A percentile compares a stretch with the other conserved stretches of the same genome.
Evolutionary conservation across 139 green algal genomes (phyloP).

Genomic region (Dunaliella sp.): DNA sequence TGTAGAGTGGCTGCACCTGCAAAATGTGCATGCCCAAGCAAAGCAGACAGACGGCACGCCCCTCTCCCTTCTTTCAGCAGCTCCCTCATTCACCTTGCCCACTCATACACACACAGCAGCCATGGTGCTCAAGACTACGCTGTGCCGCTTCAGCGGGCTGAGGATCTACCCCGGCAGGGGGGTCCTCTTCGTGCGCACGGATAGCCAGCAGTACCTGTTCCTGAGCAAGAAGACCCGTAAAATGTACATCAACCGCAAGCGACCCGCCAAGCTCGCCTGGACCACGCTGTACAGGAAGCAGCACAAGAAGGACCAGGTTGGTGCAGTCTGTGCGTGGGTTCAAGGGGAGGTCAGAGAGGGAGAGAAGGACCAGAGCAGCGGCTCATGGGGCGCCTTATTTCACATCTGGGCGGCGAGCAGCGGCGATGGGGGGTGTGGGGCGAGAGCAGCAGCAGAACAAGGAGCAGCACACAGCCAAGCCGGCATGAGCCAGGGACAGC

Average conservation of each 20-base stretch:
- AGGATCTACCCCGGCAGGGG: constrained; percentile 96
- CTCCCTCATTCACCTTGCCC: background rate
- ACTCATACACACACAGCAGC: constrained; percentile 23
- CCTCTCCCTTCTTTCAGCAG: too few species aligned
- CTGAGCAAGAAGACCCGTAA: constrained; percentile 91
- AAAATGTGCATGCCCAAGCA: too few species aligned
- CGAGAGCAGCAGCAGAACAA: too few species aligned
- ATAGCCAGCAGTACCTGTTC: constrained; percentile 96
- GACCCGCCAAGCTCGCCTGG: constrained; percentile 97
- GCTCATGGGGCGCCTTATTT: too few species aligned
- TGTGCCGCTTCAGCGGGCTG: constrained; percentile 97
- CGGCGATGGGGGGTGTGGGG: too few species aligned
- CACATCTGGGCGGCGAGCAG: too few species aligned
- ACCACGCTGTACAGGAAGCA: constrained; percentile 90
- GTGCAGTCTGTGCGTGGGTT: too few species aligned
- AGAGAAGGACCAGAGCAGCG: too few species aligned
- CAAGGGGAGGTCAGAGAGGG: too few species aligned
- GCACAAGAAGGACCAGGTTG: constrained; percentile 93
- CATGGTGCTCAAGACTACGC: constrained; percentile 84
- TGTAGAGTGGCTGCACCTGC: background rate
- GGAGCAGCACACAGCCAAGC: too few species aligned
- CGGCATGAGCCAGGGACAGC: too few species aligned
- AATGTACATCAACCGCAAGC: constrained; percentile 88
- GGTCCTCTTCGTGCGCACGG: constrained; percentile 85
- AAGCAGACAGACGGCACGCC: too few species aligned